Percentiles rank a stretch among this genome's conserved stretches.
Evolutionary conservation across 2,329 filamentous ascomycete genomes (phyloP).

Genomic region (Aspergillus pseudoglaucus): DNA sequence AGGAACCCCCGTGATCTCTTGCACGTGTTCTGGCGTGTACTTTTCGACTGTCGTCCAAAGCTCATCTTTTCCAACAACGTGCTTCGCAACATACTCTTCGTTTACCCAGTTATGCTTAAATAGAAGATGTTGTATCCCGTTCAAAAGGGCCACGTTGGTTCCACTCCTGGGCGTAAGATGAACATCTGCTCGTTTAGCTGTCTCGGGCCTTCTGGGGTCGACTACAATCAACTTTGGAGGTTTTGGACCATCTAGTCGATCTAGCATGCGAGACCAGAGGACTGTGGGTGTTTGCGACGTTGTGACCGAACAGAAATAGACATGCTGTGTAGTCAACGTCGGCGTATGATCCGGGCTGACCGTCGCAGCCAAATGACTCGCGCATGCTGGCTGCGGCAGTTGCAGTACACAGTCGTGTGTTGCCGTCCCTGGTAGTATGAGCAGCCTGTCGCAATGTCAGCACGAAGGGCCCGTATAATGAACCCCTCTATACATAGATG

Average conservation of each 20-base stretch:
- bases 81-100: slow-evolving; percentile 22
- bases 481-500: neutral
- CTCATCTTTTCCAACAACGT: slow-evolving; percentile 23
- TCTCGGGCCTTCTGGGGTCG: slow-evolving; percentile 29
- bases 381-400: slow-evolving; percentile 35
- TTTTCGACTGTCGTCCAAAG: slow-evolving; percentile 21
- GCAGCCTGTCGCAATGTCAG: slow-evolving; percentile 8
- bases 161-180: slow-evolving; percentile 30
- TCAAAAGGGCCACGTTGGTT: slow-evolving; percentile 34
- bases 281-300: slow-evolving; percentile 33
- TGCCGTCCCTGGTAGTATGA: slow-evolving; percentile 27
- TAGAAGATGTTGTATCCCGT: slow-evolving; percentile 33
- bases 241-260: slow-evolving; percentile 27
- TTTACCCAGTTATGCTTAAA: slow-evolving; percentile 33
- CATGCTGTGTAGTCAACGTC: slow-evolving; percentile 35
- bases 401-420: slow-evolving; percentile 35
- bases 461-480: neutral
- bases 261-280: slow-evolving; percentile 31
- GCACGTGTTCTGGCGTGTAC: slow-evolving; percentile 27
- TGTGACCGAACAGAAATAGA: slow-evolving; percentile 34
- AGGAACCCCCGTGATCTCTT: slow-evolving; percentile 32
- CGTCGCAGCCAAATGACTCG: slow-evolving; percentile 34
- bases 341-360: slow-evolving; percentile 31
- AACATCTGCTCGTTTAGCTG: slow-evolving; percentile 28
- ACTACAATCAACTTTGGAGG: slow-evolving; percentile 33